Evolutionary conservation across 176 grass and related monocot species (phyloP).

Genomic region (Sorghum bicolor): Sorghum_bicolor_NCBIv3 NC_012877.2:62091501-62092000

Average conservation of each 20-base stretch:
- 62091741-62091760: not conserved
- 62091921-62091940: too few species aligned
- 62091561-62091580: not conserved
- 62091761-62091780: not conserved
- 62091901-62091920: too few species aligned
- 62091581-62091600: not conserved
- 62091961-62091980: too few species aligned
- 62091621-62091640: not conserved
- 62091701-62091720: not conserved
- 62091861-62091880: not conserved
- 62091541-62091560: not conserved
- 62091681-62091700: too few species aligned
- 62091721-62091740: not conserved
- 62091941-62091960: too few species aligned
- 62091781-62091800: not conserved
- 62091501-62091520: not conserved
- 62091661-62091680: not conserved
- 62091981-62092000: too few species aligned
- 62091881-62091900: not conserved
- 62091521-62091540: not conserved
- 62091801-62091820: not conserved
- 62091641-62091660: not conserved
- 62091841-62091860: not conserved
- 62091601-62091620: not conserved
- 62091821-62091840: constrained; percentile 9